Percentiles rank a stretch among this genome's conserved stretches.
These are phyloP conservation scores for Borealophlyctis nickersoniae DNA, from an alignment of 192 early-diverging fungal genomes.

Conservation along the genomic window DNA sequence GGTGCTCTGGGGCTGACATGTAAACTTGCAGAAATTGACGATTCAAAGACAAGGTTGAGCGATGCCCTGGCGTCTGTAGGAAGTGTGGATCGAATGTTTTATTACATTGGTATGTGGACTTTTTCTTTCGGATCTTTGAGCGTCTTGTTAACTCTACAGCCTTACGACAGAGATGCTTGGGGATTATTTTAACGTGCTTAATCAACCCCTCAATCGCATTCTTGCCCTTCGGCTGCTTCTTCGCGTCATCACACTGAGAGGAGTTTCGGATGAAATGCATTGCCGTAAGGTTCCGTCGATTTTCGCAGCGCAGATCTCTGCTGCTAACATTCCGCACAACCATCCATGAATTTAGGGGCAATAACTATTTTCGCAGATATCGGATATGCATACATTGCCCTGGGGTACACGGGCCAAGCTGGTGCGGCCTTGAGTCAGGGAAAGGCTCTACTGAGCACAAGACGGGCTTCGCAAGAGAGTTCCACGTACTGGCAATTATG, in stretches of 20 bases:
- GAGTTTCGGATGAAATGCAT: constrained; percentile 15
- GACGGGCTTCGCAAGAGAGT: constrained; percentile 22
- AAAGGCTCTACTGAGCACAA: constrained; percentile 36
- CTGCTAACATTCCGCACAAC: constrained; percentile 1
- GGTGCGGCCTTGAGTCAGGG: constrained; percentile 52
- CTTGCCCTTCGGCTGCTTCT: constrained; percentile 53
- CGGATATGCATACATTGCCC: constrained; percentile 49
- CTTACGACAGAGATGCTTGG: constrained; percentile 52
- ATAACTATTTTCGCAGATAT: constrained; percentile 38
- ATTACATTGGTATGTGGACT: not conserved
- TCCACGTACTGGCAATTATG: constrained; percentile 47
- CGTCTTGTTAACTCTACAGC: no score
- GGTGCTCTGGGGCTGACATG: no score
- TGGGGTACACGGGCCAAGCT: constrained; percentile 77
- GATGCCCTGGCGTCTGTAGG: not conserved
- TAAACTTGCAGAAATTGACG: no score
- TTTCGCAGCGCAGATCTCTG: not conserved
- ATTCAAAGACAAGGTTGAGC: constrained; percentile 29
- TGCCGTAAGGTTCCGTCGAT: constrained; percentile 10
- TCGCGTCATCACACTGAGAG: constrained; percentile 52
- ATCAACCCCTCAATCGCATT: constrained; percentile 54
- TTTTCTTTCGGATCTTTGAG: constrained; percentile 13
- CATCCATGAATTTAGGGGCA: constrained; percentile 37
- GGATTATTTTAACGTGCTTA: constrained; percentile 58
- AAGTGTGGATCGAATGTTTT: not conserved